These are phyloP conservation scores for Vigna reflexopilosa DNA, from an alignment of 306 rosid species.

Conservation along the genomic window DNA sequence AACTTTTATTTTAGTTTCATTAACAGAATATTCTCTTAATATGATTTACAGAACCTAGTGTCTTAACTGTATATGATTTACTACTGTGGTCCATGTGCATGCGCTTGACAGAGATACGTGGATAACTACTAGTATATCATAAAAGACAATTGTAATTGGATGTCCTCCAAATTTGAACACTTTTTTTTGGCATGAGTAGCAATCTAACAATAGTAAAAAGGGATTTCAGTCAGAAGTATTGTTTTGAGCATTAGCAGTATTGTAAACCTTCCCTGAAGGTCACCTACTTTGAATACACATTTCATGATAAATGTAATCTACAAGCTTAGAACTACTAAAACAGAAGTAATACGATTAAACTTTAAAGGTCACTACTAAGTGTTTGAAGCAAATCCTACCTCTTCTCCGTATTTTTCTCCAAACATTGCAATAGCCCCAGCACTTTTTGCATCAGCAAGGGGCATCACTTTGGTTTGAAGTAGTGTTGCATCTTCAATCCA, in stretches of 20 bases:
- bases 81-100: constrained; percentile 32
- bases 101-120: not conserved
- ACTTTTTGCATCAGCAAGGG: constrained; percentile 80
- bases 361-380: constrained; percentile 36
- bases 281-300: constrained; percentile 26
- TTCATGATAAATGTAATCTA: constrained; percentile 29
- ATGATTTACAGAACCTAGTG: constrained; percentile 28
- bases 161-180: not conserved
- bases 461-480: constrained; percentile 91
- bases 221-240: constrained; percentile 21
- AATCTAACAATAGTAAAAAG: constrained; percentile 14
- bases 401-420: constrained; percentile 95
- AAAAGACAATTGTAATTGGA: constrained; percentile 27
- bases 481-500: constrained; percentile 82
- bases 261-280: constrained; percentile 23
- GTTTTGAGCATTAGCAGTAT: constrained; percentile 9
- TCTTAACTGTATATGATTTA: constrained; percentile 31
- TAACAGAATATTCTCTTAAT: constrained; percentile 19
- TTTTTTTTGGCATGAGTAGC: not conserved
- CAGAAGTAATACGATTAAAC: constrained; percentile 35
- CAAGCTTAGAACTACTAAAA: constrained; percentile 27
- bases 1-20: constrained; percentile 10
- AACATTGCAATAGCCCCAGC: constrained; percentile 98
- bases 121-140: not conserved
- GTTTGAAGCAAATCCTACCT: constrained; percentile 59